phyloP scores from a whole-genome alignment of 352 stramenopile species.

The Thalassiosira livingstoniorum region DNA sequence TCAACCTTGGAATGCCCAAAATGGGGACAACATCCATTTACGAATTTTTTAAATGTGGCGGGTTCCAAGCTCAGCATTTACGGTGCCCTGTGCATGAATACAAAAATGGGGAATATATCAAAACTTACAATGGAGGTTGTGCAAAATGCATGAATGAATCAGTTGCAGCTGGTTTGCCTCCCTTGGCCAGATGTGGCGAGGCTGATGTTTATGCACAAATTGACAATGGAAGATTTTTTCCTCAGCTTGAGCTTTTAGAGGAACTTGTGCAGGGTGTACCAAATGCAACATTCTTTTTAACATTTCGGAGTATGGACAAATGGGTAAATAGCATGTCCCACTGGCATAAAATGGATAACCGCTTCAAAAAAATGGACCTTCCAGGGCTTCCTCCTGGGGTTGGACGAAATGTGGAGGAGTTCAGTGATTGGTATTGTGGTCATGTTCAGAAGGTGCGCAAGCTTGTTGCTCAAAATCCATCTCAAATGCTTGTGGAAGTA shows the following conservation, averaged over 20 bases:
- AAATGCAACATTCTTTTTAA: slow-evolving; percentile 53
- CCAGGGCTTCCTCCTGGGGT: slow-evolving; percentile 6
- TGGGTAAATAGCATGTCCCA: slow-evolving; percentile 36
- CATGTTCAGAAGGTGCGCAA: slow-evolving; percentile 46
- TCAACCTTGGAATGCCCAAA: slow-evolving; percentile 36
- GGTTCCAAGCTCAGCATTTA: slow-evolving; percentile 35
- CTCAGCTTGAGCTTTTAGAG: slow-evolving; percentile 52
- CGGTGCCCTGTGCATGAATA: slow-evolving; percentile 1
- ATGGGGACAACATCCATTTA: slow-evolving; percentile 36
- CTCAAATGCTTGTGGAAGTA: slow-evolving; percentile 55
- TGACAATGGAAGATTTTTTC: slow-evolving; percentile 46
- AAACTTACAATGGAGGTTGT: slow-evolving; percentile 8
- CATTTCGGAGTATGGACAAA: slow-evolving; percentile 41
- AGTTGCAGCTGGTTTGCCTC: not conserved
- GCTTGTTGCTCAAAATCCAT: slow-evolving; percentile 25
- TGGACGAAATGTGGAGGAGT: slow-evolving; percentile 26
- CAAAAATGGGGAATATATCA: not conserved
- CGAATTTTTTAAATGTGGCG: slow-evolving; percentile 44
- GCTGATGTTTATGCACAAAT: slow-evolving; percentile 41
- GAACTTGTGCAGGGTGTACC: slow-evolving; percentile 33
- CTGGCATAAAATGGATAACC: slow-evolving; percentile 24
- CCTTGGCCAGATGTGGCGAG: not conserved
- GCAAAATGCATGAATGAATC: slow-evolving; percentile 34
- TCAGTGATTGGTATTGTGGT: slow-evolving; percentile 43
- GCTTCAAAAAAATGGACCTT: slow-evolving; percentile 21